A percentile compares a stretch with the other conserved stretches of the same genome.
These are phyloP conservation scores for Eruca vesicaria DNA, from an alignment of 441 rosid genomes.

Conservation along the genomic window DNA sequence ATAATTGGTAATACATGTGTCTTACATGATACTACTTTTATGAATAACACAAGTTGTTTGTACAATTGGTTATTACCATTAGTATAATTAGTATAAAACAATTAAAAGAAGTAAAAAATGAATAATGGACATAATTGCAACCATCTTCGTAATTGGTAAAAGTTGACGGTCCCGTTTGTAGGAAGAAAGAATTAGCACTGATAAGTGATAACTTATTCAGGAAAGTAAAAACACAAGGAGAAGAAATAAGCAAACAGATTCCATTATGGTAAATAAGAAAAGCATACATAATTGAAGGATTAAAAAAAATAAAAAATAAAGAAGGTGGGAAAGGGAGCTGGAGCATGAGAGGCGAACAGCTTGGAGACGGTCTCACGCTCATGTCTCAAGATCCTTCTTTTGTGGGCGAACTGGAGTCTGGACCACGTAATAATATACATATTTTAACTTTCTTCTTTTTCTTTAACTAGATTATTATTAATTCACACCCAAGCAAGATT, in stretches of 20 bases:
- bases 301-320: background rate
- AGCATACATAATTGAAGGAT: background rate
- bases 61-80: background rate
- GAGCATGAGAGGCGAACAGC: constrained; percentile 22
- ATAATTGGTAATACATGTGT: background rate
- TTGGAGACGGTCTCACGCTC: constrained; percentile 28
- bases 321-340: constrained; percentile 4
- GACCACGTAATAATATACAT: background rate
- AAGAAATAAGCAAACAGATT: background rate
- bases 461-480: background rate
- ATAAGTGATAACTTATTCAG: background rate
- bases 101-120: background rate
- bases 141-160: background rate
- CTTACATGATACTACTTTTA: background rate
- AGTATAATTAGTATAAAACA: background rate
- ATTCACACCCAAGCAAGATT: background rate
- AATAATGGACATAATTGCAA: background rate
- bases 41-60: background rate
- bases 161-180: background rate
- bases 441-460: background rate
- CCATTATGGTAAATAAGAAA: background rate
- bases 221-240: background rate
- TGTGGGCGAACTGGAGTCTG: constrained; percentile 18
- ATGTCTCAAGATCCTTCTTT: constrained; percentile 24
- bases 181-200: background rate